Evolutionary conservation across 148 eudicot species (phyloP), one percentile per base, ranked within the genome.

Genomic region (Silene latifolia): DNA sequence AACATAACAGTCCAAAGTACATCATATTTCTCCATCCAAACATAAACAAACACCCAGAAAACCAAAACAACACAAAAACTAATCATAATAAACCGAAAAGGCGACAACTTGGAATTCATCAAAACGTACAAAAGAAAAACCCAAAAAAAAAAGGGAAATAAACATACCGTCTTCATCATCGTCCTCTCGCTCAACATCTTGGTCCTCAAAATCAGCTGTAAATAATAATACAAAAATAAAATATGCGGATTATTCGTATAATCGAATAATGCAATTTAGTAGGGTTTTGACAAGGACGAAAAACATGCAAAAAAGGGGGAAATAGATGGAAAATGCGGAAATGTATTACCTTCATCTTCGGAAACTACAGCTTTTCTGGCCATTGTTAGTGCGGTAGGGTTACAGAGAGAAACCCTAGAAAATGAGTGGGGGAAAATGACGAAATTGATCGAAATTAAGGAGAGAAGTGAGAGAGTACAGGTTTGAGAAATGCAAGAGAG

Each of bases 141-240:
- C 69, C 13, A 48, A 60, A 57, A 21, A 14, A 21, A 23, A 10
- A 44, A 35, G 44, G 19, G 13, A 20, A 66, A 3, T 47, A 80
- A 51, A 71, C 63, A 7, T 74, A 78, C 82, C 81, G 21, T 72
- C 85, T 73, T 89, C 98, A 27, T 93, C 97, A 3, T 93, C 85
- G 78, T 90, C 98, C 15, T 72, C 84, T 23, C 85, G 91, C 76
- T 86, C 97, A 27, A 88, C 91, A 20, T 85, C 90, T 66, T 81
- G 87, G 53, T 57, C 76, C 58, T 84, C 91, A 23, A 87, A 32
- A 82, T 93, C 98, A 56, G 89, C 97, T 93, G 56, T 51, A 11
- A 51, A 51, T 3, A n/a, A n/a, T n/a, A n/a, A n/a, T n/a, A n/a
- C n/a, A n/a, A n/a, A n/a, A n/a, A n/a, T n/a, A n/a, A n/a, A n/a